These are phyloP conservation scores for Penicillium nucicola DNA, from an alignment of 495 filamentous ascomycete genomes.

Conservation along the genomic window DNA sequence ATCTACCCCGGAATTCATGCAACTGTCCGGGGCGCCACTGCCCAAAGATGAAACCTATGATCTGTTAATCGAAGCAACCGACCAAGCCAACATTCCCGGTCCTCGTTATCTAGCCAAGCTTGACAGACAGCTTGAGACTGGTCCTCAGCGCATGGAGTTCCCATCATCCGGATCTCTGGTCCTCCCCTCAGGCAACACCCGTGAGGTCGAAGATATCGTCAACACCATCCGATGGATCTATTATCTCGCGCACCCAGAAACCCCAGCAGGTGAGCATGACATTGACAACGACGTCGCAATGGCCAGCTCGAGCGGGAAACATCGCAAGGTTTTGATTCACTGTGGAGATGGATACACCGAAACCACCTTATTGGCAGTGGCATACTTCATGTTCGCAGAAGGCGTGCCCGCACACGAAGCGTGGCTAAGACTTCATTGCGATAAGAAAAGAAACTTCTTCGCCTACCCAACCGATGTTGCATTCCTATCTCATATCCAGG, in stretches of 20 bases:
- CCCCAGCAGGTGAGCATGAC: slow-evolving; percentile 43
- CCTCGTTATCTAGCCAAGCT: slow-evolving; percentile 54
- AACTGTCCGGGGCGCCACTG: slow-evolving; percentile 17
- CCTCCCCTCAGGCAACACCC: slow-evolving; percentile 72
- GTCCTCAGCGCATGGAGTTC: slow-evolving; percentile 70
- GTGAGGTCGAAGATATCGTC: slow-evolving; percentile 77
- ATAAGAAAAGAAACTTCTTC: slow-evolving; percentile 88
- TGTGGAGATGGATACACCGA: slow-evolving; percentile 97
- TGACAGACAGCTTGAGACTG: slow-evolving; percentile 52
- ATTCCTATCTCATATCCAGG: slow-evolving; percentile 70
- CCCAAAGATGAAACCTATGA: slow-evolving; percentile 50
- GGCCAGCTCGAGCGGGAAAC: slow-evolving; percentile 32
- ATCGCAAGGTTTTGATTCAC: slow-evolving; percentile 77
- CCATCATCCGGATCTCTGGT: slow-evolving; percentile 89
- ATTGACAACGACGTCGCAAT: slow-evolving; percentile 56
- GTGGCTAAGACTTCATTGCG: slow-evolving; percentile 80
- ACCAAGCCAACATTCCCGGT: slow-evolving; percentile 67
- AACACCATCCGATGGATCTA: slow-evolving; percentile 89
- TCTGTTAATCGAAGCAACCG: slow-evolving; percentile 80
- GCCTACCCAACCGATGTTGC: slow-evolving; percentile 88
- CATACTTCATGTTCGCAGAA: slow-evolving; percentile 89
- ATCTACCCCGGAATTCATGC: slow-evolving; percentile 70
- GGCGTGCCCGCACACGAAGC: slow-evolving; percentile 75
- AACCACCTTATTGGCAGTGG: slow-evolving; percentile 78
- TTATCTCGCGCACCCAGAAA: slow-evolving; percentile 62